A percentile compares a stretch with the other conserved stretches of the same genome.
Conservation (phyloP, 1,139 yeast species). For the Zygoascus meyerae region DNA sequence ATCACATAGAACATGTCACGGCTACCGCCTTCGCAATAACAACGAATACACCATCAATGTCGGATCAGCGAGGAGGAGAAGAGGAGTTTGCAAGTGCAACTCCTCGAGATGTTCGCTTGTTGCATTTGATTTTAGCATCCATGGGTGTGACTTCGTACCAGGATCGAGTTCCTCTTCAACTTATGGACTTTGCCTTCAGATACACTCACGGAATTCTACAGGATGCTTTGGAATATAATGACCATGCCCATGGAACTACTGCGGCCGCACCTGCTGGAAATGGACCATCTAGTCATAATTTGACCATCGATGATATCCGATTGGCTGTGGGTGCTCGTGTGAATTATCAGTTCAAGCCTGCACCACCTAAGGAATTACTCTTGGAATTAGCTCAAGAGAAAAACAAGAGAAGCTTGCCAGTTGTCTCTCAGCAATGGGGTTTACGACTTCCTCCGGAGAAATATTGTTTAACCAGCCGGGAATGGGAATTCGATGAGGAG, state of each 20-base stretch:
- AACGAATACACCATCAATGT: not conserved
- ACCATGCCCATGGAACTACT: slow-evolving; percentile 46
- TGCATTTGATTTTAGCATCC: slow-evolving; percentile 87
- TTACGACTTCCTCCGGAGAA: slow-evolving; percentile 94
- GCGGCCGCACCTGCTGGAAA: slow-evolving; percentile 35
- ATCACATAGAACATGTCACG: not conserved
- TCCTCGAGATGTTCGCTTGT: slow-evolving; percentile 87
- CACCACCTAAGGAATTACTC: slow-evolving; percentile 87
- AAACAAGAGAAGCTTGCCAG: slow-evolving; percentile 83
- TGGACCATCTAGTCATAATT: slow-evolving; percentile 43
- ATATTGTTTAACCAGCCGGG: slow-evolving; percentile 83
- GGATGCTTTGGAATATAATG: slow-evolving; percentile 85
- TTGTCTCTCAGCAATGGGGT: slow-evolving; percentile 90
- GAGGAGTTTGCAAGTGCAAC: slow-evolving; percentile 28
- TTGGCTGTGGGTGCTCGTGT: slow-evolving; percentile 91
- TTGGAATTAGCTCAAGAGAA: slow-evolving; percentile 89
- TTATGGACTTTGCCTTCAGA: slow-evolving; percentile 93
- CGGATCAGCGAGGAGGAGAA: slow-evolving; percentile 5
- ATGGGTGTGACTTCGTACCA: slow-evolving; percentile 90
- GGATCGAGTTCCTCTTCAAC: slow-evolving; percentile 89
- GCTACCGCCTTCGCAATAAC: not conserved
- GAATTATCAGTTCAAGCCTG: slow-evolving; percentile 91
- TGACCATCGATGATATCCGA: slow-evolving; percentile 84
- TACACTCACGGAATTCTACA: slow-evolving; percentile 81
- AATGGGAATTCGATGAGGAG: slow-evolving; percentile 56